Percentiles rank a stretch among this genome's conserved stretches.
phyloP scores from a whole-genome alignment of 371 early-diverging fungal genomes.

The Lichtheimia ramosa region DNA sequence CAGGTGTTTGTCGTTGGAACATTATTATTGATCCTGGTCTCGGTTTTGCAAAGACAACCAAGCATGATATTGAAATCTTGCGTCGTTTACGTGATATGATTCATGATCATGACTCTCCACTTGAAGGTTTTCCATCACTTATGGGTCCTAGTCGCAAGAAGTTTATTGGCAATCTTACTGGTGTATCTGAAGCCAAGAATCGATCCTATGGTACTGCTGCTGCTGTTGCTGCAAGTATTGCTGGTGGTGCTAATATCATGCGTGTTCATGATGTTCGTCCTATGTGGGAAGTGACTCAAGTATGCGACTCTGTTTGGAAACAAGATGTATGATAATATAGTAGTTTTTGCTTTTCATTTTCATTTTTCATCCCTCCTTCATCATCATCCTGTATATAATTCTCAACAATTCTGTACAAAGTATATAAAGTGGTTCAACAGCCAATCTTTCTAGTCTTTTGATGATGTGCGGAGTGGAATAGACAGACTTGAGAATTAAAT shows the following conservation, averaged over 20 bases:
- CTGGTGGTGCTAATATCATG: slow-evolving; percentile 83
- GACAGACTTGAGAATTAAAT: too few relatives aligned
- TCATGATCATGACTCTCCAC: slow-evolving; percentile 41
- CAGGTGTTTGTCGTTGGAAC: slow-evolving; percentile 93
- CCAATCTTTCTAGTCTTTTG: not conserved
- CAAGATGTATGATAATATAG: not conserved
- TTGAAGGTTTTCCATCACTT: slow-evolving; percentile 80
- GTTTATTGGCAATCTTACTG: slow-evolving; percentile 80
- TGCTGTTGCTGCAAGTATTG: slow-evolving; percentile 86
- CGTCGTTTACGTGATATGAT: slow-evolving; percentile 69
- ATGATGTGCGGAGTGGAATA: too few relatives aligned
- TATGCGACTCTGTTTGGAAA: slow-evolving; percentile 79
- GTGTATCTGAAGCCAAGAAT: slow-evolving; percentile 69
- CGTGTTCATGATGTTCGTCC: slow-evolving; percentile 95
- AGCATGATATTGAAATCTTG: slow-evolving; percentile 86
- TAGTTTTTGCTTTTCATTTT: slow-evolving; percentile 1
- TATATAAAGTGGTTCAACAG: slow-evolving; percentile 4
- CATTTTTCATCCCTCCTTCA: not conserved
- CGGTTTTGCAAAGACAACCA: slow-evolving; percentile 92
- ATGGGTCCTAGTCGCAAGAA: slow-evolving; percentile 88
- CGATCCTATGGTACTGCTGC: slow-evolving; percentile 94
- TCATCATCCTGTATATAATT: slow-evolving; percentile 15
- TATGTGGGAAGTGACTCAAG: slow-evolving; percentile 84
- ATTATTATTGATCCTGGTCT: slow-evolving; percentile 96
- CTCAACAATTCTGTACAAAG: slow-evolving; percentile 17